phyloP scores from a whole-genome alignment of 2,329 filamentous ascomycete genomes.

The Hypoxylon sp. region DNA sequence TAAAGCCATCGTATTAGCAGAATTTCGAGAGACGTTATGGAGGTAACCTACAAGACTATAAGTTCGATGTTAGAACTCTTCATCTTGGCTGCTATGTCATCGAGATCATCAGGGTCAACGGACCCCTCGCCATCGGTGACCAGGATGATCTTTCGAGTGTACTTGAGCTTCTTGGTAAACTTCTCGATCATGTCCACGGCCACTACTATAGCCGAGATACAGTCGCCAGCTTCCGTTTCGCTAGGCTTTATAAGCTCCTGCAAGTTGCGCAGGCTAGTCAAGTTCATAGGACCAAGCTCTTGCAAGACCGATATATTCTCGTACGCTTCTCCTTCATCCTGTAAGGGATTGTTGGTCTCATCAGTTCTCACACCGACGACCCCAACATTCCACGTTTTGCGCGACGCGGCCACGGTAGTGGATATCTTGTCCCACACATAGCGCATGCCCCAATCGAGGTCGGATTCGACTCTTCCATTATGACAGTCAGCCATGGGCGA shows the following conservation, averaged over 20 bases:
- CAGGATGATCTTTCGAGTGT: slow-evolving; percentile 80
- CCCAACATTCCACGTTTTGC: slow-evolving; percentile 79
- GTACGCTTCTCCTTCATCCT: slow-evolving; percentile 76
- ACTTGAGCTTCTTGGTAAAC: slow-evolving; percentile 84
- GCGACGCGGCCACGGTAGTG: slow-evolving; percentile 70
- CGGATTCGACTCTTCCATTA: slow-evolving; percentile 75
- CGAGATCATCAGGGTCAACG: slow-evolving; percentile 76
- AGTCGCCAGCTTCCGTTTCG: slow-evolving; percentile 75
- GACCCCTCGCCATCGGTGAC: slow-evolving; percentile 81
- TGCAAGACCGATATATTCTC: slow-evolving; percentile 84
- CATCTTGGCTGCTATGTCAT: slow-evolving; percentile 76
- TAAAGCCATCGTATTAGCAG: slow-evolving; percentile 48
- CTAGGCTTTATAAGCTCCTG: slow-evolving; percentile 72
- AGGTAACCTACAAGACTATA: slow-evolving; percentile 73
- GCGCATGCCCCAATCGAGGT: slow-evolving; percentile 88
- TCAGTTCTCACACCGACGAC: slow-evolving; percentile 86
- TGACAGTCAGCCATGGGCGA: slow-evolving; percentile 80
- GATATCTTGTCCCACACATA: slow-evolving; percentile 97
- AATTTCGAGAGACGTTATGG: too few species aligned
- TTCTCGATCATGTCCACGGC: slow-evolving; percentile 86
- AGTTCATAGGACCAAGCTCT: slow-evolving; percentile 65
- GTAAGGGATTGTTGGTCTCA: slow-evolving; percentile 73
- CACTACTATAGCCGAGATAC: slow-evolving; percentile 85
- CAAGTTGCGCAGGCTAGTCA: slow-evolving; percentile 74
- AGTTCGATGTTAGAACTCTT: slow-evolving; percentile 81